Evolutionary conservation across 257 asterid genomes (phyloP), one percentile per base, ranked within the genome.

Genomic region (Solanum clarkiae): DNA sequence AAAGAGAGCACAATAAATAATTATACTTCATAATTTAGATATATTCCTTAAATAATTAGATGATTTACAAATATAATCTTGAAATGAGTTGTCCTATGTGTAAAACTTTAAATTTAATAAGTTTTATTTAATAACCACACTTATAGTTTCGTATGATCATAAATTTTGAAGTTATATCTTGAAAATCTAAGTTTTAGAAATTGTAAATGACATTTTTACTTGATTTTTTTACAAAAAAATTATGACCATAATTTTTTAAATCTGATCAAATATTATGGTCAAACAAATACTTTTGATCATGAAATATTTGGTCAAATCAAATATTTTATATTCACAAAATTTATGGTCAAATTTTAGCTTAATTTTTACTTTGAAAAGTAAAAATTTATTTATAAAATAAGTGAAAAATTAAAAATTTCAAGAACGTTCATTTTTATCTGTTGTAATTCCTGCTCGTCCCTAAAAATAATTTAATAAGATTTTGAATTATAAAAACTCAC

Each of bases 321-420:
- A 36, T 36, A 36, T 14, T 53, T 53, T 60, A 14, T 10, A 2
- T 4, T 24, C 2, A 4, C 14, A 32, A 63, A 63, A 6, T 26
- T 1, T 63, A 63, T 13, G 2, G 7, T 63, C 1, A 26, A 63
- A 63, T 0, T 0, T 1, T 13, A 24, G 5, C 20, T 13, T 53
- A 53, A 53, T 7, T 54, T 26, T 29, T 6, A 29, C n/a, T 14
- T 8, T 29, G 3, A 65, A 20, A 14, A 59, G n/a, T 20, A 6
- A 0, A 29, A 1, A 7, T 65, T 1, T 16, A 3, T 15, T 8
- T 5, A 15, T 6, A 0, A 54, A 1, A 16, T 0, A 54, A 54
- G n/a, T 1, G 8, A 18, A 1, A 18, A 2, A 44, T 44, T 15
- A 65, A 65, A 26, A 0, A 29, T 6, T 32, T 65, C 3, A 29